Evolutionary conservation across 2,329 filamentous ascomycete genomes (phyloP).

Genomic region (Xylariaceae sp.): DNA sequence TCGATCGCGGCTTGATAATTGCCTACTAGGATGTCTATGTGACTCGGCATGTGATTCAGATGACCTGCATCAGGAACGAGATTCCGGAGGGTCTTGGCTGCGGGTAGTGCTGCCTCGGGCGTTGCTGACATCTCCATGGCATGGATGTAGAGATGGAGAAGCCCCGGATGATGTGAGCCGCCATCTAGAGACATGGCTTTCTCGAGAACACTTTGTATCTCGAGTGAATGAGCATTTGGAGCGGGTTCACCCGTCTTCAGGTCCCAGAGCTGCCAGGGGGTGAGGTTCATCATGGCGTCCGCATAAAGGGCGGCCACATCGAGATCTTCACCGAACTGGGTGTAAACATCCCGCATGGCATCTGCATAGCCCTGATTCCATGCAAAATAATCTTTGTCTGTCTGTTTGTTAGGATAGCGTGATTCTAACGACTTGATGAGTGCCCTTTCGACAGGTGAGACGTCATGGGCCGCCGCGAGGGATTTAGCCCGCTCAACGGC

Average conservation of each 20-base stretch:
- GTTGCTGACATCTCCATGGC: conserved; percentile 69
- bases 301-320: conserved; percentile 61
- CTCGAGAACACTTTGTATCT: conserved; percentile 56
- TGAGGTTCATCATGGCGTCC: conserved; percentile 61
- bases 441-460: conserved; percentile 52
- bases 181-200: conserved; percentile 46
- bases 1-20: conserved; percentile 63
- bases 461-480: conserved; percentile 31
- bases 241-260: conserved; percentile 52
- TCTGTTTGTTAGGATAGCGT: conserved; percentile 53
- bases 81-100: conserved; percentile 57
- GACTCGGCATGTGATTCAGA: conserved; percentile 70
- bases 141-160: conserved; percentile 72
- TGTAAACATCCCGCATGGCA: conserved; percentile 54
- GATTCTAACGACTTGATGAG: conserved; percentile 58
- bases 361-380: conserved; percentile 58
- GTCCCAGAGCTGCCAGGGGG: conserved; percentile 62
- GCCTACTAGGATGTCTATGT: conserved; percentile 68
- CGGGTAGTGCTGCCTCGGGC: conserved; percentile 57
- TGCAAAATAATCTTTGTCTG: conserved; percentile 43
- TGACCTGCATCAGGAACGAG: conserved; percentile 67
- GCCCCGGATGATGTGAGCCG: conserved; percentile 56
- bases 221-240: conserved; percentile 49
- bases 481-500: conserved; percentile 41
- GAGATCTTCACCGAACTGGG: conserved; percentile 48